A percentile compares a stretch with the other conserved stretches of the same genome.
Evolutionary conservation across 176 grass and related monocot species (phyloP).

Genomic region (Poa annua): DNA sequence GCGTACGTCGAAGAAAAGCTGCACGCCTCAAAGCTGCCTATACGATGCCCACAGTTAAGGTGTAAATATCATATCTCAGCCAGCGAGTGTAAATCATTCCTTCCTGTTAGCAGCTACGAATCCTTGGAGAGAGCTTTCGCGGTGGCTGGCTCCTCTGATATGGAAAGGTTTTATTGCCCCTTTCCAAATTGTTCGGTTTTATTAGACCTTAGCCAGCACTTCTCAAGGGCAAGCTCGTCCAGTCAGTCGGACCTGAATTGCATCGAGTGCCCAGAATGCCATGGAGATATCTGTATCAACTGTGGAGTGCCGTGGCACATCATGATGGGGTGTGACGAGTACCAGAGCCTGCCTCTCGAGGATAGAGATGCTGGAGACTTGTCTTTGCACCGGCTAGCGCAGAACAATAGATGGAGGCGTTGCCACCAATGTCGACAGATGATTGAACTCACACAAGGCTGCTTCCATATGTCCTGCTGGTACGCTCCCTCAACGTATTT

Average conservation of each 20-base stretch:
- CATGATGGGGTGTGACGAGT: constrained; percentile 88
- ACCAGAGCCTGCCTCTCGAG: constrained; percentile 63
- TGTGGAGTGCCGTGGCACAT: constrained; percentile 89
- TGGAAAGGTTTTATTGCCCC: constrained; percentile 81
- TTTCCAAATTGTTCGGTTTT: constrained; percentile 75
- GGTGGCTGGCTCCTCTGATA: constrained; percentile 40
- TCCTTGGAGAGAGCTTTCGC: constrained; percentile 54
- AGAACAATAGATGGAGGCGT: constrained; percentile 69
- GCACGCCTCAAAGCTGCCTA: constrained; percentile 47
- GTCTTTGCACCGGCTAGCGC: constrained; percentile 61
- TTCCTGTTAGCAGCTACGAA: constrained; percentile 64
- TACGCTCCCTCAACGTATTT: constrained; percentile 44
- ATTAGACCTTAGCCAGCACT: constrained; percentile 67
- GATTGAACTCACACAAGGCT: constrained; percentile 73
- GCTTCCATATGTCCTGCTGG: constrained; percentile 90
- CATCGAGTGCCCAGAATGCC: constrained; percentile 80
- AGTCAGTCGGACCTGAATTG: constrained; percentile 66
- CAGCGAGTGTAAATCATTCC: constrained; percentile 67
- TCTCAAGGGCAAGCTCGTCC: constrained; percentile 74
- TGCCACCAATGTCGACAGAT: constrained; percentile 75
- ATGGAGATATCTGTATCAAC: constrained; percentile 83
- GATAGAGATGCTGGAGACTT: constrained; percentile 64
- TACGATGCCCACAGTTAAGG: constrained; percentile 67
- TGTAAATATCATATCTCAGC: constrained; percentile 73
- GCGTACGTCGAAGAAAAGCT: constrained; percentile 60